These are phyloP conservation scores for Calonectria fujianensis DNA, from an alignment of 2,329 filamentous ascomycete genomes.

Conservation along the genomic window DNA sequence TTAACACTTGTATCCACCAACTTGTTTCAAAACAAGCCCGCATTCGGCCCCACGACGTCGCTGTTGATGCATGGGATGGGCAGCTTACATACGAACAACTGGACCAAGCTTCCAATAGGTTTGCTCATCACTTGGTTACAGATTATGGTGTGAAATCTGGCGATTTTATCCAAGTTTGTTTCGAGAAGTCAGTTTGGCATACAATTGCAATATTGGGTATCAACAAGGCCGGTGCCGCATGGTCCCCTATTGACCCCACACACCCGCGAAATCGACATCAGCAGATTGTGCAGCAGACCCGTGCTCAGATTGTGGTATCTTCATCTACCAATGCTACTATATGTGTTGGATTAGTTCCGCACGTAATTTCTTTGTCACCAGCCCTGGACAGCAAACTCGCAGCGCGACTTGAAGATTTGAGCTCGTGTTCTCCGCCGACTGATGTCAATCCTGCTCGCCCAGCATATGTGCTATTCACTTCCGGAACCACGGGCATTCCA, in stretches of 20 bases:
- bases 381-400: constrained; percentile 7
- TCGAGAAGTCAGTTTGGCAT: constrained; percentile 26
- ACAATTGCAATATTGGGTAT: constrained; percentile 25
- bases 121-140: constrained; percentile 36
- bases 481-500: constrained; percentile 52
- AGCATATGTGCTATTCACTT: constrained; percentile 54
- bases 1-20: constrained; percentile 4
- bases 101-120: constrained; percentile 18
- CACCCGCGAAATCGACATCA: constrained; percentile 22
- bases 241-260: constrained; percentile 25
- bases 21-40: constrained; percentile 29
- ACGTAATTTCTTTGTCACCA: constrained; percentile 12
- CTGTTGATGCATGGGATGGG: constrained; percentile 54
- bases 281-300: constrained; percentile 20
- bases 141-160: constrained; percentile 33
- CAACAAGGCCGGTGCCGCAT: constrained; percentile 30
- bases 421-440: background rate
- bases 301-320: constrained; percentile 9
- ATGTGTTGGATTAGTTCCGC: constrained; percentile 8
- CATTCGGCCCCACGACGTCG: constrained; percentile 37
- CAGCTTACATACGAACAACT: constrained; percentile 49
- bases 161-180: constrained; percentile 37
- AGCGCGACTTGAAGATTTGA: background rate
- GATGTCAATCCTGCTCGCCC: constrained; percentile 7
- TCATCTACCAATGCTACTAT: background rate